phyloP scores from a whole-genome alignment of 2,329 filamentous ascomycete genomes.

The Hypoxylon rubiginosum region DNA sequence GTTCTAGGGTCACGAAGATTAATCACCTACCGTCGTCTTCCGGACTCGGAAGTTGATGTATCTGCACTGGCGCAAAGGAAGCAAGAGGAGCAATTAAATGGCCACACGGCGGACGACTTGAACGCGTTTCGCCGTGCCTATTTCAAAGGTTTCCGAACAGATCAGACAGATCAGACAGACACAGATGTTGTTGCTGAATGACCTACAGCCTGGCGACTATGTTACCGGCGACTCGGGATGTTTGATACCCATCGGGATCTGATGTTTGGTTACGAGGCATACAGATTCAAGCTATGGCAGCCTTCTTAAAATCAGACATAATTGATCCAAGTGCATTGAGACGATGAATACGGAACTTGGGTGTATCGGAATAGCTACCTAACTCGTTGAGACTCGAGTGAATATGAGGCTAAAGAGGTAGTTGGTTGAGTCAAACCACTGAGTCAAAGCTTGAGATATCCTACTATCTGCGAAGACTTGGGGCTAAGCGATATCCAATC shows the following conservation, averaged over 20 bases:
- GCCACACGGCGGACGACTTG: slow-evolving; percentile 69
- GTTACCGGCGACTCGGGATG: neutral
- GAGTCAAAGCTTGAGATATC: no score
- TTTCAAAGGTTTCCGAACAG: slow-evolving; percentile 67
- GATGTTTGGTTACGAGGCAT: neutral
- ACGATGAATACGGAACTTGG: neutral
- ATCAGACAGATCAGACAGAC: slow-evolving; percentile 47
- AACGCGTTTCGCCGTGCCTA: slow-evolving; percentile 72
- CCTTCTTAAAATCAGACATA: neutral
- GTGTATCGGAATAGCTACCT: neutral
- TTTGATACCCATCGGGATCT: slow-evolving; percentile 12
- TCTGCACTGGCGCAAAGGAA: slow-evolving; percentile 55
- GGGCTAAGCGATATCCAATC: no score
- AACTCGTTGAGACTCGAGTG: neutral
- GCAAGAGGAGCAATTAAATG: slow-evolving; percentile 52
- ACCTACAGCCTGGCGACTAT: neutral
- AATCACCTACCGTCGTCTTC: slow-evolving; percentile 84
- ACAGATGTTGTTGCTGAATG: slow-evolving; percentile 20
- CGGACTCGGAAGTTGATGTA: slow-evolving; percentile 68
- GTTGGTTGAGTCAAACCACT: no score
- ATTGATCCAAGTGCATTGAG: neutral
- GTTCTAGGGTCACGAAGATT: slow-evolving; percentile 83
- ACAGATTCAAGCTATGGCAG: neutral
- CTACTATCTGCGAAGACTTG: no score
- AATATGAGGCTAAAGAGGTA: no score